A percentile compares a stretch with the other conserved stretches of the same genome.
phyloP scores from a whole-genome alignment of 1,284 basidiomycete species.

The Rhizoctonia solani region DNA sequence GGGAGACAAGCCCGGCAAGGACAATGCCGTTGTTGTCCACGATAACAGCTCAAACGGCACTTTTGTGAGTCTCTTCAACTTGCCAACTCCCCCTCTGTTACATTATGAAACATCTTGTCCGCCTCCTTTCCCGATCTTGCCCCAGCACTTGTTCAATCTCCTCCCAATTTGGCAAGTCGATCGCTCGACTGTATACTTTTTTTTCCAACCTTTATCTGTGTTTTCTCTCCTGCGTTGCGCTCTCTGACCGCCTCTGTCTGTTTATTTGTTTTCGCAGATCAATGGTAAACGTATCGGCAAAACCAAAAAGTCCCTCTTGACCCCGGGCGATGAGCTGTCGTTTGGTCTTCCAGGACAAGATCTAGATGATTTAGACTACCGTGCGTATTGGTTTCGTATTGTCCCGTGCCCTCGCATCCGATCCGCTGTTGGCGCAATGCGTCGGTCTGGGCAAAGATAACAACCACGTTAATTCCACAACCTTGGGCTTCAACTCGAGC shows the following conservation, averaged over 20 bases:
- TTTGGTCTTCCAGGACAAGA: constrained; percentile 64
- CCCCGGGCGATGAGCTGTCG: constrained; percentile 80
- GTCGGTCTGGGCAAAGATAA: no score
- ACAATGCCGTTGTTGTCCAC: constrained; percentile 58
- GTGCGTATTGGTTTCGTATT: constrained; percentile 46
- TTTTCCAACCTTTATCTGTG: neutral
- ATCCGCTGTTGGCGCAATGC: neutral
- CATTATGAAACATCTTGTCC: neutral
- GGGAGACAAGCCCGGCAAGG: constrained; percentile 10
- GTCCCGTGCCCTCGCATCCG: constrained; percentile 39
- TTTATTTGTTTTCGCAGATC: constrained; percentile 65
- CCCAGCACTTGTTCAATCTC: neutral
- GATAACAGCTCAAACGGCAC: constrained; percentile 86
- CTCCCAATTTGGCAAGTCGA: neutral
- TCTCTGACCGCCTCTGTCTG: no score
- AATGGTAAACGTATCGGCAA: constrained; percentile 69
- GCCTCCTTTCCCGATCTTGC: neutral
- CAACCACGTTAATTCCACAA: no score
- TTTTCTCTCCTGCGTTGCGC: no score
- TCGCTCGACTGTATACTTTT: neutral
- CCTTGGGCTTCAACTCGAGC: no score
- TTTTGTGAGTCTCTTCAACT: constrained; percentile 59
- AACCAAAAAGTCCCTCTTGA: constrained; percentile 60
- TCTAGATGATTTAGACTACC: constrained; percentile 61
- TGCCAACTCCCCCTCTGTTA: neutral